Base-by-base conservation (phyloP, 495 filamentous ascomycete species). In the Parmelia sp. region DNA sequence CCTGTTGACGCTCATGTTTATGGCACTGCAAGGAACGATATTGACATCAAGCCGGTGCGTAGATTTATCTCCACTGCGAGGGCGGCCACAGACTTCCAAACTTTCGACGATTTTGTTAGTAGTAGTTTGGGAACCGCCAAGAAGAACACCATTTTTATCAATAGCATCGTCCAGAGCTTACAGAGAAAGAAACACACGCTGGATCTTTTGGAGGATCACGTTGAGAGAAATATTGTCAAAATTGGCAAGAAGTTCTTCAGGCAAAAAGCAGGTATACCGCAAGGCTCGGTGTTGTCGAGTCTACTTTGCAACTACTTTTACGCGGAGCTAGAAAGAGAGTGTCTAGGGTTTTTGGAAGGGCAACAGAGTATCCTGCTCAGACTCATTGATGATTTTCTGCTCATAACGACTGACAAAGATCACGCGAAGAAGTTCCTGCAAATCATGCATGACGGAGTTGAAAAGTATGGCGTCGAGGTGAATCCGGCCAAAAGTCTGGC, bases 251-350 rank as follows among this genome's bases (percentile, higher is more conserved):
- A 88, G 60, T 94, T 86, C 75, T 97, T 90, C 70, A 83, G 91
- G 17, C 94, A 97, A 69, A 92, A 87, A 69, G 78, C 82, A 39
- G 94, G 94, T 19, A 96, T 98, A 29, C 92, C 94, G 0, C 94
- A 98, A 74, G 94, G 94, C 42, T 96, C 91, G 0, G 81, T 96
- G 0, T 71, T 98, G 31, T 96, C 92, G 14, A 88, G 84, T 57
- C 78, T 90, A 37, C 80, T 98, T 0, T 97, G 95, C 80, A 97
- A 91, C 72, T 90, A 93, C 71, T 96, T 97, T 72, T 97, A 97
- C 71, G 93, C 88, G 6, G 84, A 92, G 65, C 79, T 98, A 4
- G 95, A 98, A 74, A 68, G 77, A 5, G 75, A 86, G 29, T 74
- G 85, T 4, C 76, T 98, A 5, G 71, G 74, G 2, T 97, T 96